Base-by-base conservation (phyloP, 345 rosid genomes). In the Rhizophora mangle region DNA sequence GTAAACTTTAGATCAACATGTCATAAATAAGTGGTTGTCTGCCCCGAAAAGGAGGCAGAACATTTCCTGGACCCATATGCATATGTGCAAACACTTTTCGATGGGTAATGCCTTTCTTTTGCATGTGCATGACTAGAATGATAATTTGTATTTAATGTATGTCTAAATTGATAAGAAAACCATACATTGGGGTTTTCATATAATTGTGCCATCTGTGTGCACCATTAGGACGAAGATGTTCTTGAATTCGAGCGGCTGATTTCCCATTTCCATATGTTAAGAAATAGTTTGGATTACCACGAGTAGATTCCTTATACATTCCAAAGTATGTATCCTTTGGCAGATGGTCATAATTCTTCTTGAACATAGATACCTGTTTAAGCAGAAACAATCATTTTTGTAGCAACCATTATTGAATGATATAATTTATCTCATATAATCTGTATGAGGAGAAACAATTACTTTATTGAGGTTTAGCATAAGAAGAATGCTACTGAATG, bases 121-220 rank as follows among this genome's bases (percentile, higher is more conserved):
- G 4, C 16, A 49, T 6, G 31, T 39, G 0, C 47, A 27, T 7
- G 63, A 60, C 32, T 57, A 64, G 54, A 65, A 58, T 39, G 51
- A 29, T 22, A 31, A 15, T 58, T 53, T 37, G 37, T 20, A 57
- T 26, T 67, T 13, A n/a, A 73, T 2, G 10, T 52, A 61, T 26
- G 27, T 15, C 27, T 63, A 55, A 46, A 47, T 30, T 30, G 8
- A 60, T 11, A 39, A 7, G 47, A 36, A 53, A 55, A 76, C 74
- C 74, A 37, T 91, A 95, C 99, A 75, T 83, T 69, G 92, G 96
- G 70, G 72, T 76, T 83, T 87, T 95, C 83, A 77, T 87, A 77
- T 95, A 95, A 78, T 90, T 95, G 84, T 92, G 96, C 97, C 99
- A 95, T 85, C 96, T 79, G 78, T 95, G 99, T 68, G 99, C 97